Conservation (phyloP, 306 rosid species). For the Begonia fuchsioides region DNA sequence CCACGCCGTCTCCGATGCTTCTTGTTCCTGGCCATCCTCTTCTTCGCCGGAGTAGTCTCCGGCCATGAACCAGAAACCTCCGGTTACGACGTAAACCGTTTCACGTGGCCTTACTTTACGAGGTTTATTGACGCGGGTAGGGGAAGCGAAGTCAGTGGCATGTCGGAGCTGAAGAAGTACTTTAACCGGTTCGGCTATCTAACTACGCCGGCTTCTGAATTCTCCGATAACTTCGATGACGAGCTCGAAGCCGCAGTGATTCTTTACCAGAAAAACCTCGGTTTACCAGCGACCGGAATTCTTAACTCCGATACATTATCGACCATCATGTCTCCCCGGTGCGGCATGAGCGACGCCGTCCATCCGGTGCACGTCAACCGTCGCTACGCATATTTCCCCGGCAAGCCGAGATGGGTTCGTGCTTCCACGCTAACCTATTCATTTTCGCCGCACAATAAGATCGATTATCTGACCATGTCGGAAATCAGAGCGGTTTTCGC, state of each 20-base stretch:
- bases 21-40: too few species aligned
- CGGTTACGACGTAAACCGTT: too few species aligned
- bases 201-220: background rate
- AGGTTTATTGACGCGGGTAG: background rate
- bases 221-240: background rate
- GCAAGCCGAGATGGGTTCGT: conserved; percentile 54
- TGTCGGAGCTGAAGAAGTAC: background rate
- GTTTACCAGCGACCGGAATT: background rate
- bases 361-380: conserved; percentile 12
- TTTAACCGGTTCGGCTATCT: background rate
- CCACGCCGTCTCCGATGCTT: too few species aligned
- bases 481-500: conserved; percentile 24
- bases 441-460: conserved; percentile 27
- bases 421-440: conserved; percentile 51
- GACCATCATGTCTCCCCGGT: background rate
- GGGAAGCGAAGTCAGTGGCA: background rate
- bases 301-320: background rate
- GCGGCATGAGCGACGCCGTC: background rate
- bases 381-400: conserved; percentile 35
- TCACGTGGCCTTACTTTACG: too few species aligned
- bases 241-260: background rate
- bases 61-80: too few species aligned
- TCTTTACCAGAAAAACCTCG: background rate
- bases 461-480: conserved; percentile 15
- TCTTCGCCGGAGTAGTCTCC: too few species aligned